Evolutionary conservation across 1,139 yeast species (phyloP).

Genomic region (Taiozyma sp.): DNA sequence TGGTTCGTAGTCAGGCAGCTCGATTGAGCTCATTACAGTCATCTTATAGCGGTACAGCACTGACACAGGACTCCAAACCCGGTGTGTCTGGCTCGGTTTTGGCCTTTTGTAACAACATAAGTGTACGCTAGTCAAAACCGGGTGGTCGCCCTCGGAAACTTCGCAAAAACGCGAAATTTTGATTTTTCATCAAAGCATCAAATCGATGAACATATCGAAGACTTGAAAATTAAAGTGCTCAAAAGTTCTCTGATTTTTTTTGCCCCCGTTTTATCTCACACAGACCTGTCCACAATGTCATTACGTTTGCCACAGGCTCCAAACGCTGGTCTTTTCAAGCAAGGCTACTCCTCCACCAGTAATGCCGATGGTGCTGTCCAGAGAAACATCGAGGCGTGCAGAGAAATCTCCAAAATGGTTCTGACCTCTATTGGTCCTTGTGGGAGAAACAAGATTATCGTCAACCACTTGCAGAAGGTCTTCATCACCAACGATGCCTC

Average conservation of each 20-base stretch:
- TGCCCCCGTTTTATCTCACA: background rate
- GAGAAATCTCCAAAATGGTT: conserved; percentile 89
- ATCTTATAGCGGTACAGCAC: background rate
- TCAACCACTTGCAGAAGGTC: conserved; percentile 76
- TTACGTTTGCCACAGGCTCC: conserved; percentile 92
- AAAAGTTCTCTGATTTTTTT: background rate
- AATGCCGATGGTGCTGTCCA: conserved; percentile 93
- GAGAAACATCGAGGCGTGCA: conserved; percentile 89
- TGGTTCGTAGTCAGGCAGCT: conserved; percentile 32
- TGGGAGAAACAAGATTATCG: conserved; percentile 94
- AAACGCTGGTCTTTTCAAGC: conserved; percentile 88
- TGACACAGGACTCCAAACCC: background rate
- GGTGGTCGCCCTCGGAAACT: background rate
- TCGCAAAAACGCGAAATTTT: background rate
- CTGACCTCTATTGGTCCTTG: conserved; percentile 96
- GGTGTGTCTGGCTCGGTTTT: background rate
- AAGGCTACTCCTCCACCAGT: conserved; percentile 87
- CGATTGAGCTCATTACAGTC: background rate
- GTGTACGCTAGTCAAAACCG: background rate
- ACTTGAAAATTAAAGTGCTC: background rate
- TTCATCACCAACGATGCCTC: conserved; percentile 96
- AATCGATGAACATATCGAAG: background rate
- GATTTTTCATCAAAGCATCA: background rate
- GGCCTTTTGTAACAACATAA: background rate
- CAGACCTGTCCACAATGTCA: conserved; percentile 49